Evolutionary conservation across 257 asterid species (phyloP), one percentile per base, ranked within the genome.

Genomic region (Penstemon barbatus): DNA sequence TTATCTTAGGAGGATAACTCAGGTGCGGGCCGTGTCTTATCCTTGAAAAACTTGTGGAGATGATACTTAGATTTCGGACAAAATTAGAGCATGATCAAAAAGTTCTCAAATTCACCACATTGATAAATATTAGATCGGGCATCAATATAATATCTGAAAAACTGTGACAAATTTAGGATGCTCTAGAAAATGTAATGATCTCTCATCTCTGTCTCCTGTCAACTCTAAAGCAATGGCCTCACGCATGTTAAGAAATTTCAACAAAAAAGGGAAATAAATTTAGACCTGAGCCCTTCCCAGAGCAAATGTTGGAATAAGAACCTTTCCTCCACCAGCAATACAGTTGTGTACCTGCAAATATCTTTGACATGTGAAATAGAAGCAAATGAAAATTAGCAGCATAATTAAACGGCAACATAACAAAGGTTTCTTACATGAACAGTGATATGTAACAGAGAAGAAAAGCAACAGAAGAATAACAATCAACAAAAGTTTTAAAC

Each of bases 281-380:
- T 1, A 54, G 66, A 90, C 97, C 97, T 91, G 98, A 77, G 98
- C 94, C 76, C 98, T 84, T 70, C 98, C 97, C 46, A 88, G 77
- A 53, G 95, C 98, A 81, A 86, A 90, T 72, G 98, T 81, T 49
- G 98, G 98, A 79, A 93, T 84, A 57, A 93, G 89, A 81, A 90
- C 98, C 83, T 93, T 90, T 66, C 97, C 98, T 67, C 95, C 96
- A 68, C 83, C 78, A 68, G 78, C 87, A 74, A 93, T 84, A 77
- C 97, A 93, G 42, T 85, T 82, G 70, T 90, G 98, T 77, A 93
- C 94, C 98, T 92, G 75, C 66, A 75, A 63, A n/a, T 12, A 65
- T 58, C 57, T 66, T 8, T 38, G 36, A 62, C 66, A 71, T 61
- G 38, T 52, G 49, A 60, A 25, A 56, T 5, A 1, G 43, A 53